Evolutionary conservation across 805 yeast species (phyloP).

Genomic region (Starmerella sp.): DNA sequence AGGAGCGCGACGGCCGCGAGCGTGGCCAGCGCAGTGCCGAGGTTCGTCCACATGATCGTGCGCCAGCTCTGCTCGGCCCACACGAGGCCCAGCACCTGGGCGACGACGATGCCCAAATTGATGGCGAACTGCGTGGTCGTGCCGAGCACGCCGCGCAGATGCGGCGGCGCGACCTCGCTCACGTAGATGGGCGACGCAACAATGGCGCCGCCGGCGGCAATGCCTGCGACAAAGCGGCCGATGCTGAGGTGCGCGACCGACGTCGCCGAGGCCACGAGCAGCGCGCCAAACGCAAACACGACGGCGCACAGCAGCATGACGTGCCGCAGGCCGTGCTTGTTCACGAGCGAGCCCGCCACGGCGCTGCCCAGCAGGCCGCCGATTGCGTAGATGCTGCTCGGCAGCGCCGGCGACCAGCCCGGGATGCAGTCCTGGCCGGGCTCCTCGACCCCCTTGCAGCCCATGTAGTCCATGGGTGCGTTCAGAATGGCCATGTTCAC

Average conservation of each 20-base stretch:
- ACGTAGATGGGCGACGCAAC: constrained; percentile 77
- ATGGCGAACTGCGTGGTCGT: constrained; percentile 81
- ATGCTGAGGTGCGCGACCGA: constrained; percentile 36
- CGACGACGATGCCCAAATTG: constrained; percentile 70
- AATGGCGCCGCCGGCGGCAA: constrained; percentile 79
- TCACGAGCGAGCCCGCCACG: constrained; percentile 54
- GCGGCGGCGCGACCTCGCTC: constrained; percentile 65
- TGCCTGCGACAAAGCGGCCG: constrained; percentile 71
- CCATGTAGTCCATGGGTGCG: constrained; percentile 67
- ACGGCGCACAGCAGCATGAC: constrained; percentile 41
- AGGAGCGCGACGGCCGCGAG: not conserved
- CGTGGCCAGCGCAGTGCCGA: constrained; percentile 36
- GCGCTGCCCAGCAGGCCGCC: constrained; percentile 76
- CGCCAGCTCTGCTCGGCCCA: constrained; percentile 73
- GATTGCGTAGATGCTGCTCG: constrained; percentile 66
- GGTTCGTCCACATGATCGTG: constrained; percentile 38
- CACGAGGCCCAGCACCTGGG: constrained; percentile 61
- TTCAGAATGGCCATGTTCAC: constrained; percentile 91
- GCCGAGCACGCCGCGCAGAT: constrained; percentile 66
- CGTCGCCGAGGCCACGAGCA: constrained; percentile 43
- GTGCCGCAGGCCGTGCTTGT: constrained; percentile 49
- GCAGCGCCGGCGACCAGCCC: constrained; percentile 52
- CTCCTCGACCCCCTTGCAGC: constrained; percentile 36
- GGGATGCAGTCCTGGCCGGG: constrained; percentile 40
- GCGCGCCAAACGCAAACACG: constrained; percentile 49